Base-by-base conservation (phyloP, 306 rosid species). In the Cicer pinnatifidum region DNA sequence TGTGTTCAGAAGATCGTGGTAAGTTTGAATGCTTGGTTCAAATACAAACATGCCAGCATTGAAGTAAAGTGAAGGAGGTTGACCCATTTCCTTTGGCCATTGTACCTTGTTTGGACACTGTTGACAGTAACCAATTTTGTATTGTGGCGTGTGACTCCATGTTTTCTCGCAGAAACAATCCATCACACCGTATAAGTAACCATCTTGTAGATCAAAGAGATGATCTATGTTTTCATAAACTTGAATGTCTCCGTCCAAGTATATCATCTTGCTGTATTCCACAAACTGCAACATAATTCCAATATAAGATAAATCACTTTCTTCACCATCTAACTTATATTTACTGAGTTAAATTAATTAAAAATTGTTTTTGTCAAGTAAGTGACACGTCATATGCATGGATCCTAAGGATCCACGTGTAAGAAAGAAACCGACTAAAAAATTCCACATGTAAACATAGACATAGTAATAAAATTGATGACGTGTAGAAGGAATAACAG, bases 121-220 rank as follows among this genome's bases (percentile, higher is more conserved):
- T 73, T 91, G 96, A 76, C 97, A 89, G 75, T 85, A 89, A 6
- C 97, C 89, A 0, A 92, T 45, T 72, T 75, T 78, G 78, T 85
- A 84, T 11, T 92, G 97, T 0, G 78, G 88, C 3, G 85, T 89
- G 78, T 88, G 90, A 44, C 88, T 84, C 97, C 97, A 92, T 0
- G 96, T 89, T 33, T 85, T 85, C 79, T 92, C 96, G 10, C 97
- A 92, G 75, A 91, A 91, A 40, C 97, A 91, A n/a, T 91, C 97
- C 97, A 87, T 85, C 1, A 86, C 96, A 0, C 88, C 97, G 61
- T 88, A 88, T 0, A 92, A 84, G 2, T 86, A 2, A 2, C 89
- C 88, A 5, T 84, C 85, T 0, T 84, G 91, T 3, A 85, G 52
- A 17, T 92, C 97, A 17, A 92, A 89, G 0, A 92, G 54, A 69